Percentiles rank a stretch among this genome's conserved stretches.
These are phyloP conservation scores for Termitomyces sp. DNA, from an alignment of 768 basidiomycete genomes.

Conservation along the genomic window DNA sequence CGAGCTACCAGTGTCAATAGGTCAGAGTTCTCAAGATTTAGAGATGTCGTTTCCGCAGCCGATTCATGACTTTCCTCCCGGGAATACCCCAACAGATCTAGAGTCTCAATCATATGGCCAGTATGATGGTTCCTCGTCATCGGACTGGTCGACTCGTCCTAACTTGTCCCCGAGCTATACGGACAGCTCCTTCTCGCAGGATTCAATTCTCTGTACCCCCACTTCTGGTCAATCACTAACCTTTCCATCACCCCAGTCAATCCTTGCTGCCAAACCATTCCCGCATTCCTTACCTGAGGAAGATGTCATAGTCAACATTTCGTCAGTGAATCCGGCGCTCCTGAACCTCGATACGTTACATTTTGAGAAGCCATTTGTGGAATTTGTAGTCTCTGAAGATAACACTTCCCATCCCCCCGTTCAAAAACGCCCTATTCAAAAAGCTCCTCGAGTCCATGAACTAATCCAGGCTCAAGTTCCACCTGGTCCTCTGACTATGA, in stretches of 20 bases:
- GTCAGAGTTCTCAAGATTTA: neutral
- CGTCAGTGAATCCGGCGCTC: neutral
- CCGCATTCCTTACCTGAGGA: neutral
- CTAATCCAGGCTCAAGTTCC: conserved; percentile 1
- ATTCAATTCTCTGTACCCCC: conserved; percentile 3
- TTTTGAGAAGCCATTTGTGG: neutral
- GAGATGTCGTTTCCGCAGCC: neutral
- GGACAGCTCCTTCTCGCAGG: conserved; percentile 3
- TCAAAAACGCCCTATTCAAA: neutral
- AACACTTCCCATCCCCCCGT: neutral
- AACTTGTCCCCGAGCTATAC: conserved; percentile 6
- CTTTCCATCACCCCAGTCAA: neutral
- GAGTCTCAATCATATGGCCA: neutral
- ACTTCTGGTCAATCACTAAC: neutral
- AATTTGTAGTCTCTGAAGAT: neutral
- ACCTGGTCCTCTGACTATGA: neutral
- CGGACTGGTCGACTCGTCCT: neutral
- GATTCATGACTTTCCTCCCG: neutral
- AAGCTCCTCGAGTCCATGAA: neutral
- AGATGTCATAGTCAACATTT: neutral
- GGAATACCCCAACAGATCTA: neutral
- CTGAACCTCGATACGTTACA: neutral
- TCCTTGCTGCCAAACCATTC: neutral
- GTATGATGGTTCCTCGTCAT: neutral
- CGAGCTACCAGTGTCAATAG: neutral